Conservation (phyloP, 805 yeast species). For the Candida hungchunana region DNA sequence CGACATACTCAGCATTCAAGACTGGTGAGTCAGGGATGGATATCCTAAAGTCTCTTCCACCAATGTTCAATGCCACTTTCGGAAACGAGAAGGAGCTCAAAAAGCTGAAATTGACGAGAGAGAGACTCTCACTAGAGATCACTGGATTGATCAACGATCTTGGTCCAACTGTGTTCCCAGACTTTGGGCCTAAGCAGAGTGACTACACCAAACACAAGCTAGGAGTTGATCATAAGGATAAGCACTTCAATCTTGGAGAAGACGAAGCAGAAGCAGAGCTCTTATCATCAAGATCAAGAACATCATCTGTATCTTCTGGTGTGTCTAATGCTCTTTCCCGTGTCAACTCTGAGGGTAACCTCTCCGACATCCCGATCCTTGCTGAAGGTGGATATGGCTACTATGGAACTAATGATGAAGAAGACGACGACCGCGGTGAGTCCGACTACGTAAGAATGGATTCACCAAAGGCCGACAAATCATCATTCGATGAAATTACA, state of each 20-base stretch:
- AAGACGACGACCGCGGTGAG: neutral
- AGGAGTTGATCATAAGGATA: constrained; percentile 2
- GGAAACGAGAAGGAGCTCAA: constrained; percentile 39
- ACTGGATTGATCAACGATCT: constrained; percentile 75
- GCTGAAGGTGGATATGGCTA: constrained; percentile 24
- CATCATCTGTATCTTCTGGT: constrained; percentile 30
- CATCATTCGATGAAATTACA: constrained; percentile 1
- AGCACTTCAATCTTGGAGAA: constrained; percentile 32
- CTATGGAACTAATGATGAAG: constrained; percentile 2
- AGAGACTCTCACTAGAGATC: constrained; percentile 60
- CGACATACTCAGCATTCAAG: constrained; percentile 81
- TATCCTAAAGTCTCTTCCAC: constrained; percentile 72
- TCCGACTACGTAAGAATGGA: constrained; percentile 4
- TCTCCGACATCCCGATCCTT: constrained; percentile 62
- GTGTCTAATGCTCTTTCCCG: constrained; percentile 57
- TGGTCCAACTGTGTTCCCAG: constrained; percentile 88
- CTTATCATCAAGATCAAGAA: constrained; percentile 11
- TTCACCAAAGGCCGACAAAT: neutral
- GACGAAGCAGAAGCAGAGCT: constrained; percentile 20
- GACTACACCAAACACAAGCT: constrained; percentile 17
- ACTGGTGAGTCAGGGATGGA: constrained; percentile 93
- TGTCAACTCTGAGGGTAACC: constrained; percentile 56
- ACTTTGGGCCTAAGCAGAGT: constrained; percentile 47
- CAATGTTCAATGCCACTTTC: constrained; percentile 46
- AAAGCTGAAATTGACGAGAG: constrained; percentile 55